Evolutionary conservation across 176 grass and related monocot genomes (phyloP).

Genomic region (Eremochloa ophiuroides): DNA sequence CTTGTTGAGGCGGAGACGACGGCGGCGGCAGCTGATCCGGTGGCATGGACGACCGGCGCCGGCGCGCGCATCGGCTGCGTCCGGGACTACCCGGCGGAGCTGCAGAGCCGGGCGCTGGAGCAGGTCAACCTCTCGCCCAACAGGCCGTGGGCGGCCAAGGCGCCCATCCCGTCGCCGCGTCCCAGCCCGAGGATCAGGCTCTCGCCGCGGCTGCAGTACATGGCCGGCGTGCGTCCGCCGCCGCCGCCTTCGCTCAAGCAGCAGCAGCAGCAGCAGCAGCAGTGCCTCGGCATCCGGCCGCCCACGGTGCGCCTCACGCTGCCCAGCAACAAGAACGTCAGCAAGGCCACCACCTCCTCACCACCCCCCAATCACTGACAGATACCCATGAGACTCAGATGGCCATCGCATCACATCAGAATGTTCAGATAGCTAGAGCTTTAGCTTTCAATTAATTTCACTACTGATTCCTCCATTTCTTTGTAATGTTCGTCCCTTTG

Average conservation of each 20-base stretch:
- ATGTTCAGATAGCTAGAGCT: background rate
- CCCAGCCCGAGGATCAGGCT: constrained; percentile 50
- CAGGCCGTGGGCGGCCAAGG: background rate
- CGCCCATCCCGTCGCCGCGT: constrained; percentile 54
- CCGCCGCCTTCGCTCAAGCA: constrained; percentile 18
- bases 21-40: no score
- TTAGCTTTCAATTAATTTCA: background rate
- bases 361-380: background rate
- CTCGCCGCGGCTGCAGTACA: constrained; percentile 52
- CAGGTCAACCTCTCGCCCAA: constrained; percentile 62
- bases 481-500: background rate
- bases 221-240: constrained; percentile 11
- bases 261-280: no score
- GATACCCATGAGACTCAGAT: no score
- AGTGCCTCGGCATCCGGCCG: constrained; percentile 43
- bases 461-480: background rate
- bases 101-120: constrained; percentile 60
- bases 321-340: constrained; percentile 5
- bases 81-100: constrained; percentile 52
- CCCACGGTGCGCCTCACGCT: constrained; percentile 40
- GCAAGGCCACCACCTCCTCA: background rate
- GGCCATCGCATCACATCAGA: background rate
- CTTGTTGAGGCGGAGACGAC: no score
- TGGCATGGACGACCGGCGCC: constrained; percentile 45
- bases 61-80: constrained; percentile 67